Base-by-base conservation (phyloP, 1,139 yeast species). In the Kodamaea ohmeri region DNA sequence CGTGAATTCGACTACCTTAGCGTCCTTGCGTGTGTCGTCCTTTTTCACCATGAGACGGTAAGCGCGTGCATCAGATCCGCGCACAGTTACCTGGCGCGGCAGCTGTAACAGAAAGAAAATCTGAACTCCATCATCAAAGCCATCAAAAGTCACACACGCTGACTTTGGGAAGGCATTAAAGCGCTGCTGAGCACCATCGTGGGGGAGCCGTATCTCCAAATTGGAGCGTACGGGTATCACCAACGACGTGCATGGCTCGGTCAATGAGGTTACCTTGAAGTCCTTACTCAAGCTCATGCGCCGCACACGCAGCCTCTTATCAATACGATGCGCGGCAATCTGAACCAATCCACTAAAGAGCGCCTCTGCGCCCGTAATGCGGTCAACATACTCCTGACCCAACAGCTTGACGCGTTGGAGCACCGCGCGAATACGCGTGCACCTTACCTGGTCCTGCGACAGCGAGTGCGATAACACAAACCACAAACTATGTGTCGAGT, bases 11-110 rank as follows among this genome's bases (percentile, higher is more conserved):
- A 92, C 87, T 35, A 92, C 78, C 49, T 95, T 84, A 4, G 96
- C 95, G 65, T 94, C 99, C 56, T 94, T 95, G 48, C 98, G 68
- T 8, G 95, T 82, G 62, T 94, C 98, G 58, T 94, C 99, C 46
- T 82, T 76, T 57, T 94, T 94, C 48, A 95, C 83, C 66, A 94
- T 73, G 20, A 94, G 71, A 24, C 82, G 76, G 56, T 89, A 90
- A 0, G 67, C 60, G 11, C 64, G 60, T 8, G 92, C 92, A 62
- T 92, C 88, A 1, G 87, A 79, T 0, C 97, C 98, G 36, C 79
- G 64, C 2, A 92, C 65, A 3, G 79, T 78, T 4, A 94, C 68
- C 47, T 86, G 84, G 48, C 89, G 78, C 0, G 98, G 99, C 63
- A 77, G 80, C 57, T 90, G 97, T 58, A 92, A 67, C 0, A 97